Percentiles rank a stretch among this genome's conserved stretches.
Conservation (phyloP, 495 filamentous ascomycete genomes). For the Penicillium riverlandense region DNA sequence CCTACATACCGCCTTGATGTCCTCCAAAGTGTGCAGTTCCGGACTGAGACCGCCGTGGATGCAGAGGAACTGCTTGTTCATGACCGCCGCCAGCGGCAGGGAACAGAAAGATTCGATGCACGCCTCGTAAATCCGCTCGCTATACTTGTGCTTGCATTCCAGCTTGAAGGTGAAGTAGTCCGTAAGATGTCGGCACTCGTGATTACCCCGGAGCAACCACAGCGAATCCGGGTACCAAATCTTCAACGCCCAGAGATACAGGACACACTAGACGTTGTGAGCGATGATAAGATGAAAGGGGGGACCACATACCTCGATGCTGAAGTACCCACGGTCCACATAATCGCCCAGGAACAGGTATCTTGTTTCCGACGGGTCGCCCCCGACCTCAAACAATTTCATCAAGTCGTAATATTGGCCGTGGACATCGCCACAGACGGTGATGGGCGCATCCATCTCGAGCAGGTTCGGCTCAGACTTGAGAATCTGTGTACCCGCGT, state of each 20-base stretch:
- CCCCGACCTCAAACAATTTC: slow-evolving; percentile 98
- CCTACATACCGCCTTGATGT: slow-evolving; percentile 69
- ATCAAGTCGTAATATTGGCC: slow-evolving; percentile 99
- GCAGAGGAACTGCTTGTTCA: slow-evolving; percentile 99
- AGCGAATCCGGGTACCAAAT: slow-evolving; percentile 98
- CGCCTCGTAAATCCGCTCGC: slow-evolving; percentile 90
- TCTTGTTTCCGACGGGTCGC: slow-evolving; percentile 89
- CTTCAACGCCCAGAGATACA: slow-evolving; percentile 97
- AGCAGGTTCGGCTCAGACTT: slow-evolving; percentile 86
- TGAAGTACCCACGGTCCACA: slow-evolving; percentile 96
- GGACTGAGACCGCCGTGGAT: slow-evolving; percentile 96
- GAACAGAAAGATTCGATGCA: slow-evolving; percentile 97
- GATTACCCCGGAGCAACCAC: slow-evolving; percentile 94
- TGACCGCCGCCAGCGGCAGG: slow-evolving; percentile 88
- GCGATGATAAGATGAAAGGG: no score
- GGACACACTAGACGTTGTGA: slow-evolving; percentile 57
- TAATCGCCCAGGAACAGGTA: slow-evolving; percentile 98
- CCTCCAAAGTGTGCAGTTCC: slow-evolving; percentile 90
- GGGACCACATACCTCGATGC: slow-evolving; percentile 65
- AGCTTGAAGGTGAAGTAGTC: slow-evolving; percentile 99
- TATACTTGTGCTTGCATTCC: slow-evolving; percentile 99
- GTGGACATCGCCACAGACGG: slow-evolving; percentile 98
- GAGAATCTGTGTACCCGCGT: slow-evolving; percentile 74
- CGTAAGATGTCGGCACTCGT: slow-evolving; percentile 96
- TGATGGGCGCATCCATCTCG: slow-evolving; percentile 99